A percentile compares a stretch with the other conserved stretches of the same genome.
Conservation (phyloP, 352 stramenopile species). For the Pythium dissimile region DNA sequence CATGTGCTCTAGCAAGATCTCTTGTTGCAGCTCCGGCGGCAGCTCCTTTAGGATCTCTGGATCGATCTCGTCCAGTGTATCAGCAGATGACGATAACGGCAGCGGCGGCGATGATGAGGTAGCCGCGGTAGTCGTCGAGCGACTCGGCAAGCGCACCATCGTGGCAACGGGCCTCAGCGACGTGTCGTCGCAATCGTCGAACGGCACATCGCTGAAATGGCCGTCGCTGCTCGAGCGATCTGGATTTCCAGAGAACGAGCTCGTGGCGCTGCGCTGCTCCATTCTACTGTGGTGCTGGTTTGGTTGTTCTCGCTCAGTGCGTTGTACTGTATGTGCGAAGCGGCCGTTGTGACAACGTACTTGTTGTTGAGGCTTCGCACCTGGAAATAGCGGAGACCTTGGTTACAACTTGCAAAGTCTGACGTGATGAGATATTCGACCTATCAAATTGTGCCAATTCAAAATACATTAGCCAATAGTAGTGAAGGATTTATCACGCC, state of each 20-base stretch:
- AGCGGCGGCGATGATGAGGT: neutral
- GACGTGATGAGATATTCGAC: neutral
- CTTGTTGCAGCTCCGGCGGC: constrained; percentile 52
- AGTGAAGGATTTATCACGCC: neutral
- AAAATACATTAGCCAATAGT: constrained; percentile 5
- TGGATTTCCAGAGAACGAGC: no score
- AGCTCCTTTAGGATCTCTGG: constrained; percentile 45
- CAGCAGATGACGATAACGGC: neutral
- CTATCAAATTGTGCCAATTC: constrained; percentile 3
- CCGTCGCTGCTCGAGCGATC: no score
- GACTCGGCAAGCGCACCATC: constrained; percentile 21
- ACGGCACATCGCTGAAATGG: constrained; percentile 18
- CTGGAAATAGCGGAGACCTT: constrained; percentile 18
- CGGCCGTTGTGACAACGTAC: constrained; percentile 6
- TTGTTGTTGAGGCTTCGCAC: no score
- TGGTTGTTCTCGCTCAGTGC: neutral
- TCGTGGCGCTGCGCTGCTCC: no score
- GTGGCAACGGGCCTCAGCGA: constrained; percentile 3
- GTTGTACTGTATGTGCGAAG: no score
- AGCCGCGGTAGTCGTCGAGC: neutral
- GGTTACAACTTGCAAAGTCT: neutral
- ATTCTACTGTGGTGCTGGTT: neutral
- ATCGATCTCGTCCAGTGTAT: constrained; percentile 31
- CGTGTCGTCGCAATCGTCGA: constrained; percentile 13
- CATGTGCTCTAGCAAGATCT: constrained; percentile 32